Evolutionary conservation across 2,329 filamentous ascomycete species (phyloP).

Genomic region (Cladosporium sp.): DNA sequence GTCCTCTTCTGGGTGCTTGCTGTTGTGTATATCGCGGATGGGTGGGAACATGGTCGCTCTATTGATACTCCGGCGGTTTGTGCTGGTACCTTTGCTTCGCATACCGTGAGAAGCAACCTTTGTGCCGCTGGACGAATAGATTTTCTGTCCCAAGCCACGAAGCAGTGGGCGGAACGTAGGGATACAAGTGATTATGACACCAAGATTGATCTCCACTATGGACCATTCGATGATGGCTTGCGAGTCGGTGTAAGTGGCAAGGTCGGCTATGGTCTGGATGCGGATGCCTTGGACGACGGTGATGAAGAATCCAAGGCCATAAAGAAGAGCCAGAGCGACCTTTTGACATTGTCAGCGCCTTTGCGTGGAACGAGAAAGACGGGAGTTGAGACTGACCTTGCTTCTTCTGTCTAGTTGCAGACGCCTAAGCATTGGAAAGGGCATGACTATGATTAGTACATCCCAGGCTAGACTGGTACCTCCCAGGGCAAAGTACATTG

Average conservation of each 20-base stretch:
- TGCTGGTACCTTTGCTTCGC: neutral
- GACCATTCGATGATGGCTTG: constrained; percentile 44
- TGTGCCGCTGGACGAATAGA: neutral
- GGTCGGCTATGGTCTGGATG: constrained; percentile 45
- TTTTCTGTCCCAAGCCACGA: neutral
- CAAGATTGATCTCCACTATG: constrained; percentile 43
- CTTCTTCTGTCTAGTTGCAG: constrained; percentile 21
- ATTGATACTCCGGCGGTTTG: neutral
- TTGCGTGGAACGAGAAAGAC: neutral
- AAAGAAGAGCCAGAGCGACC: constrained; percentile 40
- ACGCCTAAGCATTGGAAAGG: constrained; percentile 15
- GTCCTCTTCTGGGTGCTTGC: neutral
- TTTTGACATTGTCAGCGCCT: neutral
- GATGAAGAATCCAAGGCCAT: constrained; percentile 49
- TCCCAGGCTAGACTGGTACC: constrained; percentile 17
- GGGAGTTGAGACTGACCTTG: constrained; percentile 10
- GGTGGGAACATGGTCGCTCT: neutral
- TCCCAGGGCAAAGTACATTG: constrained; percentile 13
- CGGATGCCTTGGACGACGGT: constrained; percentile 50
- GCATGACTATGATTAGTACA: constrained; percentile 17
- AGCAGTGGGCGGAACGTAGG: constrained; percentile 42
- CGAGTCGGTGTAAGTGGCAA: constrained; percentile 45
- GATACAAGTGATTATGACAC: constrained; percentile 37
- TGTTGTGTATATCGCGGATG: neutral
- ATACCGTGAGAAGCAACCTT: neutral